Evolutionary conservation across 441 rosid species (phyloP).

Genomic region (Erysimum pusillum): DNA sequence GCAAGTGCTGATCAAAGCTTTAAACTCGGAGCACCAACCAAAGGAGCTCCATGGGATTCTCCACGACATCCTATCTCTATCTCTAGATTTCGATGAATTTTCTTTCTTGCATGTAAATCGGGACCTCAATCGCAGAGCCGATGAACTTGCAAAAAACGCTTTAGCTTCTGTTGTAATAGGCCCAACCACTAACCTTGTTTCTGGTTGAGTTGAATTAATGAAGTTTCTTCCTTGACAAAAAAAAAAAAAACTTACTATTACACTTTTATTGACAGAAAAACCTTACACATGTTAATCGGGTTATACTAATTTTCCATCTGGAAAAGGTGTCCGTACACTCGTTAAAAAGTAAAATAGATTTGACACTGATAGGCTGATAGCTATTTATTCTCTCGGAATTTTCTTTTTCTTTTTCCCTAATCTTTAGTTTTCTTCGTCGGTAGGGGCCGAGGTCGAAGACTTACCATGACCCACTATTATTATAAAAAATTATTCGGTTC

Average conservation of each 20-base stretch:
- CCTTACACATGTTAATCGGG: slow-evolving; percentile 20
- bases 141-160: no score
- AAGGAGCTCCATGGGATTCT: no score
- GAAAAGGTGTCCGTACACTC: slow-evolving; percentile 42
- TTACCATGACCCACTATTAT: slow-evolving; percentile 29
- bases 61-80: no score
- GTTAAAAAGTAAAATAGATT: slow-evolving; percentile 32
- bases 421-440: slow-evolving; percentile 25
- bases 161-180: no score
- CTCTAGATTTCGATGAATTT: no score
- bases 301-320: slow-evolving; percentile 3
- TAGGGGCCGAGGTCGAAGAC: slow-evolving; percentile 40
- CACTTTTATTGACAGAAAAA: slow-evolving; percentile 14
- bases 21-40: no score
- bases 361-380: slow-evolving; percentile 42
- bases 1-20: no score
- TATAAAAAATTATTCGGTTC: slow-evolving; percentile 43
- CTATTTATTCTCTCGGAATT: slow-evolving; percentile 43
- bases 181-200: no score
- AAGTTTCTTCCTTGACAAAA: no score
- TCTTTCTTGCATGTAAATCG: no score
- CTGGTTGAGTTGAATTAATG: no score
- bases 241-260: neutral
- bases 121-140: no score
- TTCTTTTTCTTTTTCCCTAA: slow-evolving; percentile 18